A percentile compares a stretch with the other conserved stretches of the same genome.
phyloP scores from a whole-genome alignment of 495 filamentous ascomycete genomes.

The Astrothelium macrocarpum region DNA sequence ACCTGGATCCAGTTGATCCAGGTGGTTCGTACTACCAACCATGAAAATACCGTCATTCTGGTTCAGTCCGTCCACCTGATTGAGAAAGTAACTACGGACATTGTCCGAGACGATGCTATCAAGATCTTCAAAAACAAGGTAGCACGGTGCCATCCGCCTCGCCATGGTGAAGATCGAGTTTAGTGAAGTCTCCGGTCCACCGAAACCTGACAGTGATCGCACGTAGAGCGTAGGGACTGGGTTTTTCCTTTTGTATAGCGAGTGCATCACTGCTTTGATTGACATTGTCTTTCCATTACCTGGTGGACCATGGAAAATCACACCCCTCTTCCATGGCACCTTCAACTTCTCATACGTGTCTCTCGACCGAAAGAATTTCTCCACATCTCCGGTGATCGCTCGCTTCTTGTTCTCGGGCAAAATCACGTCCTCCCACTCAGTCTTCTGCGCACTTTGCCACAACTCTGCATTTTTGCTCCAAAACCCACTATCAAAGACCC shows the following conservation, averaged over 20 bases:
- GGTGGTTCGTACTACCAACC: constrained; percentile 35
- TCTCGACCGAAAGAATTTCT: constrained; percentile 48
- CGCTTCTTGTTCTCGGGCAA: constrained; percentile 54
- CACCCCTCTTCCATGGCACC: constrained; percentile 54
- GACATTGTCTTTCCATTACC: constrained; percentile 34
- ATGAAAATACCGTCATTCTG: constrained; percentile 37
- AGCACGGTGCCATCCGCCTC: constrained; percentile 32
- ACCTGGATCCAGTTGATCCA: constrained; percentile 33
- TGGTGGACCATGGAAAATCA: constrained; percentile 51
- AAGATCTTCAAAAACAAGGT: constrained; percentile 36
- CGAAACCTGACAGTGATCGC: constrained; percentile 22
- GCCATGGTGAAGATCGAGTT: constrained; percentile 31
- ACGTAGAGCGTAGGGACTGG: constrained; percentile 35
- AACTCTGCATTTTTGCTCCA: constrained; percentile 54
- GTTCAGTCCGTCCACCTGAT: constrained; percentile 33
- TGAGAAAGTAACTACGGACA: constrained; percentile 35
- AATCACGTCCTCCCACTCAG: constrained; percentile 56
- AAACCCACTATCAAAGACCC: constrained; percentile 50
- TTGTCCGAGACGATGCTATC: constrained; percentile 31
- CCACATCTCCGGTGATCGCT: constrained; percentile 47
- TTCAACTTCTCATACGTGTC: constrained; percentile 46
- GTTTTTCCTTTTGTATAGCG: constrained; percentile 26
- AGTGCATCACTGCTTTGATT: constrained; percentile 36
- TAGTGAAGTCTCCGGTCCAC: constrained; percentile 29
- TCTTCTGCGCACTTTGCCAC: constrained; percentile 45